Evolutionary conservation across 495 filamentous ascomycete species (phyloP).

Genomic region (Annulohypoxylon moriforme): DNA sequence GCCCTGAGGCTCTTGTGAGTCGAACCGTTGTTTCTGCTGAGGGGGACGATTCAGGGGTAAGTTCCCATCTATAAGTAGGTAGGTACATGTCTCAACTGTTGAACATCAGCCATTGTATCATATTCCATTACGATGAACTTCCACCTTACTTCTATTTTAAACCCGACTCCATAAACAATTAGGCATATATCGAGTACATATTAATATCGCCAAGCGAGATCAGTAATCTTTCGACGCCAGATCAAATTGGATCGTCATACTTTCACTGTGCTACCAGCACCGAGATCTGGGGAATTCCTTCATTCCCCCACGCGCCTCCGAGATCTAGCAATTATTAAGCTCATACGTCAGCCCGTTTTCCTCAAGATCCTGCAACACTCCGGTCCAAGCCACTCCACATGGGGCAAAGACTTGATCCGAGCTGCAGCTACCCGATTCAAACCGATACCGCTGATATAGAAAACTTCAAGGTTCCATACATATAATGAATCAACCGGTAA

Average conservation of each 20-base stretch:
- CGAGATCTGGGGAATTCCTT: slow-evolving; percentile 33
- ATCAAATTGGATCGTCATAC: slow-evolving; percentile 26
- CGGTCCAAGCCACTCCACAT: slow-evolving; percentile 23
- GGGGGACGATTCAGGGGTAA: not conserved
- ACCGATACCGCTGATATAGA: not conserved
- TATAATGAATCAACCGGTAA: too few species aligned
- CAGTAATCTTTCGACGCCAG: slow-evolving; percentile 32
- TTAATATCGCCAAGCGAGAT: slow-evolving; percentile 40
- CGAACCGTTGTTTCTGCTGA: not conserved
- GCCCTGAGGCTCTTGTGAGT: not conserved
- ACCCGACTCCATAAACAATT: not conserved
- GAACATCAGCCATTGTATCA: not conserved
- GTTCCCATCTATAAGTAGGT: not conserved
- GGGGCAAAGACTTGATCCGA: slow-evolving; percentile 40
- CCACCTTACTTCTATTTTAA: not conserved
- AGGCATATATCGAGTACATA: not conserved
- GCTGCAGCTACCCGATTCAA: slow-evolving; percentile 30
- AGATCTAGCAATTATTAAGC: slow-evolving; percentile 25
- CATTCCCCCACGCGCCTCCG: not conserved
- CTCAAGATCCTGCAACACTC: slow-evolving; percentile 40
- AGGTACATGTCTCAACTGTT: not conserved
- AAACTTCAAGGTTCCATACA: too few species aligned
- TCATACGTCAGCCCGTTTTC: slow-evolving; percentile 16
- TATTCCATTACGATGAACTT: not conserved
- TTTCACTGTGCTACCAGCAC: slow-evolving; percentile 16